Evolutionary conservation across 805 yeast species (phyloP).

Genomic region (Candida piceae): DNA sequence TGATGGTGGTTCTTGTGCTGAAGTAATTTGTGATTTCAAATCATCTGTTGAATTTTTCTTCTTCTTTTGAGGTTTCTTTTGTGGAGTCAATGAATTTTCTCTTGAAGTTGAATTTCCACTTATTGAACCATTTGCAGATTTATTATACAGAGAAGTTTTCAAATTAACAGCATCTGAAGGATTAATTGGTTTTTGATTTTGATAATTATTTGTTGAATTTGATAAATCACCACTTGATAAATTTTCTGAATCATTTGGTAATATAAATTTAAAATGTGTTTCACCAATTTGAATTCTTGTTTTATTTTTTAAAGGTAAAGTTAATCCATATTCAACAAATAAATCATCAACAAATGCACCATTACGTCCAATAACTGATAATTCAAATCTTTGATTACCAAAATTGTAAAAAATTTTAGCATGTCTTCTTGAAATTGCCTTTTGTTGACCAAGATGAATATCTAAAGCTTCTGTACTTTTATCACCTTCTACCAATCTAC

Average conservation of each 20-base stretch:
- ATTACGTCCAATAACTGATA: conserved; percentile 87
- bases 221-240: neutral
- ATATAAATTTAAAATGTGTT: conserved; percentile 78
- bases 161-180: conserved; percentile 61
- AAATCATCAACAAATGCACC: conserved; percentile 95
- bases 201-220: conserved; percentile 16
- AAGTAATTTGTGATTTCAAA: neutral
- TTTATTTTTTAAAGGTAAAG: conserved; percentile 79
- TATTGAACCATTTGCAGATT: conserved; percentile 6
- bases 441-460: conserved; percentile 87
- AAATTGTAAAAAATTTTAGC: conserved; percentile 96
- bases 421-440: conserved; percentile 90
- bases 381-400: conserved; percentile 91
- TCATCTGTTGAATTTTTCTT: neutral
- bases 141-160: conserved; percentile 41
- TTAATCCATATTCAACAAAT: conserved; percentile 85
- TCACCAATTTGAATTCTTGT: conserved; percentile 91
- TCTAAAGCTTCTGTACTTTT: conserved; percentile 58
- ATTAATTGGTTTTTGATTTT: conserved; percentile 36
- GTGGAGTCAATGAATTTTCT: conserved; percentile 19
- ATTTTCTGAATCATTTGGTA: conserved; percentile 51
- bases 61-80: conserved; percentile 6
- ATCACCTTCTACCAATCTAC: conserved; percentile 79
- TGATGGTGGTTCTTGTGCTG: neutral
- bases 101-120: conserved; percentile 21